These are phyloP conservation scores for Phytophthora sansomeana DNA, from an alignment of 352 stramenopile genomes.

Conservation along the genomic window DNA sequence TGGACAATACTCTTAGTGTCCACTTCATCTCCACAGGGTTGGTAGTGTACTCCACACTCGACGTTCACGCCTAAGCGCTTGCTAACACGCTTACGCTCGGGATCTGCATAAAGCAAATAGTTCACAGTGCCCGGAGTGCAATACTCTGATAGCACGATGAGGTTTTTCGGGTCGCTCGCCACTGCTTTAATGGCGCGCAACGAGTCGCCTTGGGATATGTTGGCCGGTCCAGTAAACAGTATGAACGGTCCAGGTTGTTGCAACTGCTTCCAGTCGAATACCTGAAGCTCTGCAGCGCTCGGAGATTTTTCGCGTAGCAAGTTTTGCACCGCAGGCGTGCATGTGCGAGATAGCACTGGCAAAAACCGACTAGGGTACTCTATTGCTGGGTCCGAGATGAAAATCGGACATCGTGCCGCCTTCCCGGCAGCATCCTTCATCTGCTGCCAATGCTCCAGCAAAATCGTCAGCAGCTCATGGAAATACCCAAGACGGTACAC, in stretches of 20 bases:
- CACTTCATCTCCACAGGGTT: constrained; percentile 86
- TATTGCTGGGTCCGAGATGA: constrained; percentile 67
- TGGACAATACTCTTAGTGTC: constrained; percentile 88
- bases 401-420: constrained; percentile 61
- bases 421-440: constrained; percentile 46
- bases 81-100: constrained; percentile 70
- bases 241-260: constrained; percentile 76
- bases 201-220: constrained; percentile 79
- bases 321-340: constrained; percentile 51
- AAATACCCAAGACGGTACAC: constrained; percentile 83
- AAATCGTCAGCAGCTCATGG: constrained; percentile 77
- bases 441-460: constrained; percentile 79
- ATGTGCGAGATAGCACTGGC: constrained; percentile 70
- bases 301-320: constrained; percentile 39
- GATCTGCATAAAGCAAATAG: constrained; percentile 83
- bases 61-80: constrained; percentile 78
- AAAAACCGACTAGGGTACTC: constrained; percentile 65
- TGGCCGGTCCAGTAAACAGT: constrained; percentile 81
- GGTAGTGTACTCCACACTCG: constrained; percentile 84
- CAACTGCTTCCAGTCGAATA: constrained; percentile 79
- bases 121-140: constrained; percentile 85
- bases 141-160: constrained; percentile 87
- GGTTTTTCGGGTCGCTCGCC: constrained; percentile 78
- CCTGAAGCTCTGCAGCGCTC: constrained; percentile 36
- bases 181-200: constrained; percentile 65